Evolutionary conservation across 768 basidiomycete species (phyloP), one percentile per base, ranked within the genome.

Genomic region (Suillus spraguei): DNA sequence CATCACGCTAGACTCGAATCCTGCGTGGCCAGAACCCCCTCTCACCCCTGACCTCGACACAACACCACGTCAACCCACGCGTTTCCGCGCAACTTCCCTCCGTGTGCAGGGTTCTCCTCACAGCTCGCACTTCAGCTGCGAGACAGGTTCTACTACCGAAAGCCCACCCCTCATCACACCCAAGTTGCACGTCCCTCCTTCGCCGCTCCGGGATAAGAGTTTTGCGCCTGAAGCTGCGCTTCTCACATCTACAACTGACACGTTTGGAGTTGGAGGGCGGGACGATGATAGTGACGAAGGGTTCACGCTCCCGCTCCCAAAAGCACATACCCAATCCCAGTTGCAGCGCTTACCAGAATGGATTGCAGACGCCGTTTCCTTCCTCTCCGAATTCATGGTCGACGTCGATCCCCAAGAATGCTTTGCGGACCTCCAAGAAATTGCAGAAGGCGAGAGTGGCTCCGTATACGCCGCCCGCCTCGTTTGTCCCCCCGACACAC

Each of bases 381-480:
- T 88, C 1, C 77, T 88, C 28, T 83, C 81, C 65, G 67, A 53
- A 80, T 90, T 87, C 71, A 89, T 94, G 68, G 82, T 88, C 66
- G 83, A 86, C 1, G 73, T 84, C 22, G 84, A 92, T 70, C 92
- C 91, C 4, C 79, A 82, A 1, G 79, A 83, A 4, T 82, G 84
- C 63, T 94, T 90, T 73, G 76, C 81, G 10, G 85, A 91, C 64
- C 77, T 93, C 53, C 84, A 83, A 60, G 92, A 93, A 76, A 88
- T 95, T 35, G 92, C 91, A 0, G 90, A 94, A 71, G 92, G 93
- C 38, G 92, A 94, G 70, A 89, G 85, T 47, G 93, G 93, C 5
- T 87, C 85, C 2, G 90, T 95, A 22, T 85, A 77, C 63, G 78
- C 80, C 17, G 84, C 82, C 2, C 71, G 72, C 33, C 72, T 81